These are phyloP conservation scores for Hortiboletus flavorubellus DNA, from an alignment of 768 basidiomycete species.

Conservation along the genomic window DNA sequence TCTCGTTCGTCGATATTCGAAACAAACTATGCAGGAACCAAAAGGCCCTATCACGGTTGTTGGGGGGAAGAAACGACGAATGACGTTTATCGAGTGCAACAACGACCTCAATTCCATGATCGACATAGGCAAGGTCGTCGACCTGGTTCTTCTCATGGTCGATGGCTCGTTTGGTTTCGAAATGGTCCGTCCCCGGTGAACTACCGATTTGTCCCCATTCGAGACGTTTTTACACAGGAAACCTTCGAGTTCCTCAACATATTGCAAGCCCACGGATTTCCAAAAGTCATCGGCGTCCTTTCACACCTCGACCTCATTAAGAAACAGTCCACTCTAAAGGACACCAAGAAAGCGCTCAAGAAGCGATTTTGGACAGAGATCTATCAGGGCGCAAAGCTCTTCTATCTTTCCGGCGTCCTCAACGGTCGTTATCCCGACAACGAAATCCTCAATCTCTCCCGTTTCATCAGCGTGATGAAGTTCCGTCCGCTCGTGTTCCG, in stretches of 20 bases:
- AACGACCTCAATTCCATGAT: slow-evolving; percentile 99
- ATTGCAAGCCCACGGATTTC: slow-evolving; percentile 95
- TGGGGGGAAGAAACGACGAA: slow-evolving; percentile 83
- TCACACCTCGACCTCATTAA: slow-evolving; percentile 97
- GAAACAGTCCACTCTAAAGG: slow-evolving; percentile 78
- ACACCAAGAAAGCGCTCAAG: slow-evolving; percentile 92
- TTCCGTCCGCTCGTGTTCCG: slow-evolving; percentile 96
- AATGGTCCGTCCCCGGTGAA: slow-evolving; percentile 63
- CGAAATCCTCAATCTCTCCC: slow-evolving; percentile 92
- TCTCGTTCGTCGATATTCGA: slow-evolving; percentile 88
- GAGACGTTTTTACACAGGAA: slow-evolving; percentile 56
- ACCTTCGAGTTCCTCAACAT: slow-evolving; percentile 98
- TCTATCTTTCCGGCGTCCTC: slow-evolving; percentile 94
- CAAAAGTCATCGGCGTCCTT: slow-evolving; percentile 95
- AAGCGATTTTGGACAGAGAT: slow-evolving; percentile 99
- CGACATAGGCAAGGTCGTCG: slow-evolving; percentile 95
- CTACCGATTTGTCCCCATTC: background rate
- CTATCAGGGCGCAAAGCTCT: slow-evolving; percentile 97
- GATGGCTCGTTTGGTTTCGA: slow-evolving; percentile 98
- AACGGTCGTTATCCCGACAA: slow-evolving; percentile 97
- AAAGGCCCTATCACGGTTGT: slow-evolving; percentile 95
- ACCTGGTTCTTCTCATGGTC: slow-evolving; percentile 94
- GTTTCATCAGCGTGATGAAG: slow-evolving; percentile 98
- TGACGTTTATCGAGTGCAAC: slow-evolving; percentile 98
- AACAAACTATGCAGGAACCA: slow-evolving; percentile 85